Conservation (phyloP, 2,329 filamentous ascomycete species). For the Exophiala oligosperma region DNA sequence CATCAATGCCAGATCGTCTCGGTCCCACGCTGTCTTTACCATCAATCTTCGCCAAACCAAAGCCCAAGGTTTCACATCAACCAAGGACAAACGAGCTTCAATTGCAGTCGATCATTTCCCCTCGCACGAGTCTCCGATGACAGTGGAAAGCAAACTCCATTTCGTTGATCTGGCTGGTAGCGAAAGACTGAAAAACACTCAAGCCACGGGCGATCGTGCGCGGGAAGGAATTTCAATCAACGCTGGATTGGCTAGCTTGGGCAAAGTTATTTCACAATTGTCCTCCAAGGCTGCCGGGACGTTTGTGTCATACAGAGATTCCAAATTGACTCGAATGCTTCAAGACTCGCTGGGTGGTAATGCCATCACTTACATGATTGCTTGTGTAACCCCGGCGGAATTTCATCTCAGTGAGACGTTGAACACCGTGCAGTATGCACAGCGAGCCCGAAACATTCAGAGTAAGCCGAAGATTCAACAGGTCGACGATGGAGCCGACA, state of each 20-base stretch:
- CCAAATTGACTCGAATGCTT: constrained; percentile 88
- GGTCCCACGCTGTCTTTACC: constrained; percentile 96
- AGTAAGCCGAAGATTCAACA: constrained; percentile 97
- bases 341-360: constrained; percentile 97
- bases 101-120: constrained; percentile 80
- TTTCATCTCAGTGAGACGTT: constrained; percentile 97
- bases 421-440: constrained; percentile 96
- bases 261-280: constrained; percentile 97
- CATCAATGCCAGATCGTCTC: constrained; percentile 95
- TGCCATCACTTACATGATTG: constrained; percentile 99
- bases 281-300: constrained; percentile 84
- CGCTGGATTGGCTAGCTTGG: constrained; percentile 86
- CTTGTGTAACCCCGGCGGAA: constrained; percentile 93
- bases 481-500: constrained; percentile 82
- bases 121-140: constrained; percentile 66
- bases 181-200: constrained; percentile 94
- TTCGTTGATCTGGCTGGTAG: constrained; percentile 98
- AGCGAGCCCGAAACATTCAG: constrained; percentile 92
- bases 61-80: constrained; percentile 66
- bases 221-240: constrained; percentile 99
- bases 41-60: constrained; percentile 72
- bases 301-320: constrained; percentile 96
- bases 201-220: constrained; percentile 89
- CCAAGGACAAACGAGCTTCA: constrained; percentile 80
- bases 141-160: constrained; percentile 95